Conservation (phyloP, 768 basidiomycete species). For the Lactarius psammicola region DNA sequence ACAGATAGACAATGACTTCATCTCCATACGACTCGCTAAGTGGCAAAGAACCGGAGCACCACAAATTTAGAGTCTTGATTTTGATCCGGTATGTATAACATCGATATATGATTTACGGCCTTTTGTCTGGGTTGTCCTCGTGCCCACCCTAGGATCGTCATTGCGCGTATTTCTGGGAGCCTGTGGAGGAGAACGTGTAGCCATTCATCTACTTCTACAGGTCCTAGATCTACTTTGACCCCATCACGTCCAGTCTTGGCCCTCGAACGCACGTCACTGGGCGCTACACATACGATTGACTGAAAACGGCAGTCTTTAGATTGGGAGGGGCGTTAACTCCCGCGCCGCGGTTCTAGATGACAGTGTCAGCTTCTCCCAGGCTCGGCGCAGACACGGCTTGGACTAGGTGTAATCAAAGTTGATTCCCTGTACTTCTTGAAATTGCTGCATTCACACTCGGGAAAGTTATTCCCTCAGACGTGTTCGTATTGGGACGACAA, state of each 20-base stretch:
- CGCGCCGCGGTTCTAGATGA: too few species aligned
- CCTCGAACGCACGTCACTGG: neutral
- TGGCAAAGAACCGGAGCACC: too few species aligned
- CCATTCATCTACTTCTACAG: neutral
- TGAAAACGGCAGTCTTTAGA: neutral
- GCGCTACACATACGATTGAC: neutral
- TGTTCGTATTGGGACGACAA: neutral
- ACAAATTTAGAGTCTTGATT: neutral
- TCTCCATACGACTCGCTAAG: neutral
- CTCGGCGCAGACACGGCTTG: too few species aligned
- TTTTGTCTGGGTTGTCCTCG: neutral
- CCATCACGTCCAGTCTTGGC: neutral
- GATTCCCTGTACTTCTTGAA: neutral
- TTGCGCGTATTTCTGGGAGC: too few species aligned
- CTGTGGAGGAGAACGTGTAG: too few species aligned
- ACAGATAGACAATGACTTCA: too few species aligned
- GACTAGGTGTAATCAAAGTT: neutral
- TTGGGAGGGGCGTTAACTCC: neutral
- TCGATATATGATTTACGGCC: neutral
- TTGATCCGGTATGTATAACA: neutral
- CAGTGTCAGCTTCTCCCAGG: neutral
- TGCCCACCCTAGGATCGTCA: neutral
- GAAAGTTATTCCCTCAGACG: conserved; percentile 9
- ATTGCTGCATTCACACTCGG: neutral
- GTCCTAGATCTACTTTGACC: neutral